Evolutionary conservation across 2,329 filamentous ascomycete species (phyloP).

Genomic region (Erysiphe pulchra): DNA sequence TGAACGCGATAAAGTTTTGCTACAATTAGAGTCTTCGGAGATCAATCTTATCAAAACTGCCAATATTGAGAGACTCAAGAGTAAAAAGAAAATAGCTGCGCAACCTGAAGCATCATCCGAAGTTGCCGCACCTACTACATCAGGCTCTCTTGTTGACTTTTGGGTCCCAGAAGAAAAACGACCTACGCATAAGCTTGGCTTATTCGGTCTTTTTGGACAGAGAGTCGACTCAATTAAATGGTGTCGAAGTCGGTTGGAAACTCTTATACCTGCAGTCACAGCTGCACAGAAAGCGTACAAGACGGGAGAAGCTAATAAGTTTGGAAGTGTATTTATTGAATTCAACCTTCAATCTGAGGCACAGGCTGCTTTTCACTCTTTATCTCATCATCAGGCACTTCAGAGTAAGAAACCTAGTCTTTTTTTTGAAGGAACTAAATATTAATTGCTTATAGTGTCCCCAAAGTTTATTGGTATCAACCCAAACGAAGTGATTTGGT

Average conservation of each 20-base stretch:
- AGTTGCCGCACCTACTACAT: constrained; percentile 33
- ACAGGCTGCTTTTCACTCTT: constrained; percentile 62
- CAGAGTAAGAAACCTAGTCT: constrained; percentile 18
- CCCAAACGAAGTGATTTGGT: constrained; percentile 71
- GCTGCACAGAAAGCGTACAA: constrained; percentile 41
- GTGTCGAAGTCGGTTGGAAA: constrained; percentile 53
- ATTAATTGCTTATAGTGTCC: constrained; percentile 23
- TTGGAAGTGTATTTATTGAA: constrained; percentile 59
- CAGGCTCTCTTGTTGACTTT: constrained; percentile 43
- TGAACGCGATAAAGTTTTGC: constrained; percentile 54
- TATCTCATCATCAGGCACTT: constrained; percentile 66
- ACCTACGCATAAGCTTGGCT: constrained; percentile 49
- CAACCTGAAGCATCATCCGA: constrained; percentile 18
- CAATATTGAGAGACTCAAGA: constrained; percentile 47
- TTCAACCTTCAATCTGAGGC: constrained; percentile 64
- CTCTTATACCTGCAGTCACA: constrained; percentile 46
- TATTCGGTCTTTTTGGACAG: constrained; percentile 45
- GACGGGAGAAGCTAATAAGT: constrained; percentile 32
- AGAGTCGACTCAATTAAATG: constrained; percentile 91
- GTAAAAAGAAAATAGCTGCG: constrained; percentile 16
- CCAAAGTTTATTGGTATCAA: constrained; percentile 64
- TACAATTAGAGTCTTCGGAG: constrained; percentile 67
- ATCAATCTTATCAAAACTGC: constrained; percentile 60
- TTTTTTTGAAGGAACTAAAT: neutral
- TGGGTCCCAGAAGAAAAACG: constrained; percentile 52